Evolutionary conservation across 2,329 filamentous ascomycete species (phyloP).

Genomic region (Ceratocystiopsis minuta): DNA sequence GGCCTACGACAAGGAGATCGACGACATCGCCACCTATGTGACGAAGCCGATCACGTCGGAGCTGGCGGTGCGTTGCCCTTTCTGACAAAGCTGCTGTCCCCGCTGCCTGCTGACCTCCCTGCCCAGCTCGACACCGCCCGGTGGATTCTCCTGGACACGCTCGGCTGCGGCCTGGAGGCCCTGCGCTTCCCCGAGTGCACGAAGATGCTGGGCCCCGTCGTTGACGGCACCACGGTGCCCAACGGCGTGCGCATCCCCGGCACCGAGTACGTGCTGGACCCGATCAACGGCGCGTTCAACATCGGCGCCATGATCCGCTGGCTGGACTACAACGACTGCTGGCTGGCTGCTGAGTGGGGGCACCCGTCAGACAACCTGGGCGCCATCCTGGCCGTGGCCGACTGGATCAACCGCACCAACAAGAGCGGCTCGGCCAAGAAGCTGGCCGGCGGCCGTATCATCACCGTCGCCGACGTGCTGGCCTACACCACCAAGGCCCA

Average conservation of each 20-base stretch:
- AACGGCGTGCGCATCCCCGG: slow-evolving; percentile 84
- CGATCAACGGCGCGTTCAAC: slow-evolving; percentile 93
- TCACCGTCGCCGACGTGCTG: slow-evolving; percentile 78
- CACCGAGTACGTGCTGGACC: slow-evolving; percentile 86
- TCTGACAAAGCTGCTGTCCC: neutral
- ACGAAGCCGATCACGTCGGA: slow-evolving; percentile 82
- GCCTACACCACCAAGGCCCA: slow-evolving; percentile 99
- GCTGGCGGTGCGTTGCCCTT: slow-evolving; percentile 60
- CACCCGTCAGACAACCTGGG: slow-evolving; percentile 97
- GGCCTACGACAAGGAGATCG: slow-evolving; percentile 80
- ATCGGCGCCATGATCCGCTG: slow-evolving; percentile 97
- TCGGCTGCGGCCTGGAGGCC: slow-evolving; percentile 91
- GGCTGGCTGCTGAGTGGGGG: slow-evolving; percentile 91
- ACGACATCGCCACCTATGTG: slow-evolving; percentile 88
- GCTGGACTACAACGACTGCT: slow-evolving; percentile 99
- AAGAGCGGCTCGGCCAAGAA: slow-evolving; percentile 20
- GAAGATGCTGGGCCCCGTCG: slow-evolving; percentile 82
- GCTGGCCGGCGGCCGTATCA: slow-evolving; percentile 69
- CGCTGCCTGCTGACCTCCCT: neutral
- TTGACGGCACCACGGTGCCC: slow-evolving; percentile 78
- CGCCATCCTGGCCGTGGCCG: slow-evolving; percentile 86
- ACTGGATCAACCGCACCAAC: slow-evolving; percentile 91
- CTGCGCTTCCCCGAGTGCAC: slow-evolving; percentile 91
- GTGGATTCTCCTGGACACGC: slow-evolving; percentile 90
- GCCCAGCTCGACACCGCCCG: slow-evolving; percentile 68